These are phyloP conservation scores for Scedosporium dehoogii DNA, from an alignment of 2,329 filamentous ascomycete species.

Conservation along the genomic window DNA sequence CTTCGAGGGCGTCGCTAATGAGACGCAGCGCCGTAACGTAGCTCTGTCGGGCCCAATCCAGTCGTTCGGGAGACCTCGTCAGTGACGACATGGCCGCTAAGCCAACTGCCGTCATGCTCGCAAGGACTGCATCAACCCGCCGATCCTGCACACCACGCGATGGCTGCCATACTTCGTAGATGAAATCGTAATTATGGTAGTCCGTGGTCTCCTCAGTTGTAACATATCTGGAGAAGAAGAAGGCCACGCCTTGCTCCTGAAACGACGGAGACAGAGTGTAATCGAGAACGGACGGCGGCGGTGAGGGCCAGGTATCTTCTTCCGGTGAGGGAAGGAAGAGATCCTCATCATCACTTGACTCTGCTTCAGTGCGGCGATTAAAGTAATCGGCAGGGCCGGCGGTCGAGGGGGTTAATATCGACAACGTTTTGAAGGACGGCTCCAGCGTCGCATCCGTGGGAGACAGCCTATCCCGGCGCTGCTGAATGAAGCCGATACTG, in stretches of 20 bases:
- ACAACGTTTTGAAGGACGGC: background rate
- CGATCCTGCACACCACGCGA: slow-evolving; percentile 20
- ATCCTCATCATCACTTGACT: slow-evolving; percentile 16
- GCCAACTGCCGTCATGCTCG: slow-evolving; percentile 45
- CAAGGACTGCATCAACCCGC: slow-evolving; percentile 34
- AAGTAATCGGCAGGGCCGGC: background rate
- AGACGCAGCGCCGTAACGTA: slow-evolving; percentile 41
- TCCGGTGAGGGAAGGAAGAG: slow-evolving; percentile 21
- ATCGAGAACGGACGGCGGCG: slow-evolving; percentile 17
- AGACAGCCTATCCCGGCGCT: background rate
- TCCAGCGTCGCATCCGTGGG: slow-evolving; percentile 1
- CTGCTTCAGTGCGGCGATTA: slow-evolving; percentile 2
- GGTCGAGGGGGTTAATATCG: slow-evolving; percentile 1
- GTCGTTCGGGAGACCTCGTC: slow-evolving; percentile 28
- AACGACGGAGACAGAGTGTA: slow-evolving; percentile 23
- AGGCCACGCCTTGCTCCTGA: slow-evolving; percentile 34
- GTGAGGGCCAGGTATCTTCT: slow-evolving; percentile 20
- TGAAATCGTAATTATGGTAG: slow-evolving; percentile 41
- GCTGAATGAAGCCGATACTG: background rate
- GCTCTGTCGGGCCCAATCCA: slow-evolving; percentile 37
- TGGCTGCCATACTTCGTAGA: slow-evolving; percentile 43
- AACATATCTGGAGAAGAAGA: slow-evolving; percentile 42
- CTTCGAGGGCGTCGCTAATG: slow-evolving; percentile 37
- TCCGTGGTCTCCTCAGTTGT: slow-evolving; percentile 30
- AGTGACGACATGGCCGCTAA: slow-evolving; percentile 40